Evolutionary conservation across 2,329 filamentous ascomycete species (phyloP).

Genomic region (Sporothrix globosa): DNA sequence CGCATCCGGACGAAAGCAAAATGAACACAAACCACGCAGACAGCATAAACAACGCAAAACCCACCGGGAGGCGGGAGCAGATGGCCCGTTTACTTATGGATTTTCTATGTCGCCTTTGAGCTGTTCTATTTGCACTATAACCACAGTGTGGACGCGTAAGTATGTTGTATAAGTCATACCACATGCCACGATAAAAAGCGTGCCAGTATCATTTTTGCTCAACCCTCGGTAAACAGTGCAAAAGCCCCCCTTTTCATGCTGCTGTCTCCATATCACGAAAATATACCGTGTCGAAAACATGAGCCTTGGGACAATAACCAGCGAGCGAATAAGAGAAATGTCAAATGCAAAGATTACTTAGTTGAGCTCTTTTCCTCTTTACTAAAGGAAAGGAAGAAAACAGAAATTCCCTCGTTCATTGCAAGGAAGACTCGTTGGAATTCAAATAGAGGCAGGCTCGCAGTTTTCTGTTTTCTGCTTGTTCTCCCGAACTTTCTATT

Average conservation of each 20-base stretch:
- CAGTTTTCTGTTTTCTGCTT: not conserved
- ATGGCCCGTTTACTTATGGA: not conserved
- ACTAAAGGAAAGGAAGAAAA: not conserved
- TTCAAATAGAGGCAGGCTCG: not conserved
- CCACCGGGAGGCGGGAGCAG: conserved; percentile 2
- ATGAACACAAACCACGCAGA: not conserved
- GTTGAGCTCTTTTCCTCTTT: too few relatives aligned
- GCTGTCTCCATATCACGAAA: conserved; percentile 32
- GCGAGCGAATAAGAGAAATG: conserved; percentile 1
- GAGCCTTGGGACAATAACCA: not conserved
- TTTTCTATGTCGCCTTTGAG: not conserved
- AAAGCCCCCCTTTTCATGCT: not conserved
- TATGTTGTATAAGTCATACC: not conserved
- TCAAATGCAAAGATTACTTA: conserved; percentile 4
- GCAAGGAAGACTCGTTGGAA: not conserved
- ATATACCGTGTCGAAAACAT: conserved; percentile 29
- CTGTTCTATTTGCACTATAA: not conserved
- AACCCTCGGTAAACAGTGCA: conserved; percentile 22
- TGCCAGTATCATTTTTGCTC: not conserved
- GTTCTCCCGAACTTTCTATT: too few relatives aligned
- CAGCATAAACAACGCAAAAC: not conserved
- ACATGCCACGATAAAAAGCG: conserved; percentile 7
- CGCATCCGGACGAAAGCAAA: not conserved
- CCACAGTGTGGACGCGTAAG: not conserved
- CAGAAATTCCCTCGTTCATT: not conserved